Conservation (phyloP, 768 basidiomycete species). For the Paxillus involutus region DNA sequence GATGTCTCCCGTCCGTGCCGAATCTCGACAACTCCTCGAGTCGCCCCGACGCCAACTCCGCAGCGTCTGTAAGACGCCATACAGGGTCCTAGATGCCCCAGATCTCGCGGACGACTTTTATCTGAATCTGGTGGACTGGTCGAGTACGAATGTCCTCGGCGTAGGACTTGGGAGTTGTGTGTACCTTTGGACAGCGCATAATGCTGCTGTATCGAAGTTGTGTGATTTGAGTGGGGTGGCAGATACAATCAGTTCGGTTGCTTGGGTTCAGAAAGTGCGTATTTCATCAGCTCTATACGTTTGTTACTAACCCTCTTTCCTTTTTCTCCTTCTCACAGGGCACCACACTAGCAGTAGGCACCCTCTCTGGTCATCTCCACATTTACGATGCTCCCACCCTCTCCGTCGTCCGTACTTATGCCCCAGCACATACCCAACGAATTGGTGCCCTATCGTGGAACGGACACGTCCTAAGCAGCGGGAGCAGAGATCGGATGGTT, state of each 20-base stretch:
- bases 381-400: constrained; percentile 90
- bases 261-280: constrained; percentile 82
- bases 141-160: constrained; percentile 89
- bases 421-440: constrained; percentile 80
- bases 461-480: constrained; percentile 79
- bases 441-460: constrained; percentile 98
- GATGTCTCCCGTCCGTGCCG: constrained; percentile 83
- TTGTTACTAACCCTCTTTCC: not conserved
- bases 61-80: constrained; percentile 90
- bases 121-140: constrained; percentile 97
- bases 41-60: constrained; percentile 81
- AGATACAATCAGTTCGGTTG: constrained; percentile 83
- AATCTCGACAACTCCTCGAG: constrained; percentile 79
- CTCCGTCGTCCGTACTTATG: constrained; percentile 76
- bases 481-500: constrained; percentile 88
- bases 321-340: constrained; percentile 42
- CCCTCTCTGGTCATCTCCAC: constrained; percentile 82
- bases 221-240: constrained; percentile 69
- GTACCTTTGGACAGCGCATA: constrained; percentile 96
- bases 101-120: constrained; percentile 99
- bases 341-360: constrained; percentile 89
- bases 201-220: constrained; percentile 87
- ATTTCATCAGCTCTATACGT: not conserved
- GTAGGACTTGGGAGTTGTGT: constrained; percentile 92
- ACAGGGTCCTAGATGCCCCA: constrained; percentile 95